phyloP scores from a whole-genome alignment of 2,329 filamentous ascomycete species.

The Alternaria ethzedia region DNA sequence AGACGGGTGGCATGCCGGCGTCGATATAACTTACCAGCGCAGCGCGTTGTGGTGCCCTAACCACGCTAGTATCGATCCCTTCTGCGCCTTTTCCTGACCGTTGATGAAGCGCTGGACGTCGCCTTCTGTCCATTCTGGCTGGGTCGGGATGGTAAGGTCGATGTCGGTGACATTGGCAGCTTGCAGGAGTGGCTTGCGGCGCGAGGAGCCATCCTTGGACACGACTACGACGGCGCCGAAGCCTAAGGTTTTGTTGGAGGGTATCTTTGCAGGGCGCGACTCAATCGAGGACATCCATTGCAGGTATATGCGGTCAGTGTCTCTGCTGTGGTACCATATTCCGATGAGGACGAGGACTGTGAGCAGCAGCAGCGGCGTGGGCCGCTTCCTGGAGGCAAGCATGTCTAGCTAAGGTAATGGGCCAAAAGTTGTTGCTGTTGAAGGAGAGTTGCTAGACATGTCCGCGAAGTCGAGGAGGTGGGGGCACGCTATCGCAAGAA shows the following conservation, averaged over 20 bases:
- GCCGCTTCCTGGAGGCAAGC: slow-evolving; percentile 43
- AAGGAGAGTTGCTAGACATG: slow-evolving; percentile 30
- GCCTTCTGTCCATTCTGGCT: slow-evolving; percentile 51
- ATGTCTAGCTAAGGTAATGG: slow-evolving; percentile 26
- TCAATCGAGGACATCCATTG: slow-evolving; percentile 37
- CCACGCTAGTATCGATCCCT: slow-evolving; percentile 53
- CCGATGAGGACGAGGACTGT: slow-evolving; percentile 33
- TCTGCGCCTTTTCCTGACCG: slow-evolving; percentile 41
- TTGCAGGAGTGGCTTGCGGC: slow-evolving; percentile 50
- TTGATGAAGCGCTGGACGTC: slow-evolving; percentile 49
- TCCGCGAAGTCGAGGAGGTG: slow-evolving; percentile 9
- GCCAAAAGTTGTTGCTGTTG: slow-evolving; percentile 14
- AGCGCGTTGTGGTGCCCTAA: slow-evolving; percentile 53
- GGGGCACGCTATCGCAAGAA: slow-evolving; percentile 1
- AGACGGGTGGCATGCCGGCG: slow-evolving; percentile 10
- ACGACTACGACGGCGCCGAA: slow-evolving; percentile 53
- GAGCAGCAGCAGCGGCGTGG: slow-evolving; percentile 37
- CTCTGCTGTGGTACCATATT: slow-evolving; percentile 36
- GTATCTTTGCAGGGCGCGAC: slow-evolving; percentile 29
- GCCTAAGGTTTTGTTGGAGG: slow-evolving; percentile 47
- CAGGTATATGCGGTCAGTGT: slow-evolving; percentile 37
- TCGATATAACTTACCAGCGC: slow-evolving; percentile 39
- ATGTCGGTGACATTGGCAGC: slow-evolving; percentile 52
- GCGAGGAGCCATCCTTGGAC: slow-evolving; percentile 48
- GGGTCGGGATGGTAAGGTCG: slow-evolving; percentile 51